Conservation (phyloP, 108 stramenopile species). For the Seminavis robusta region DNA sequence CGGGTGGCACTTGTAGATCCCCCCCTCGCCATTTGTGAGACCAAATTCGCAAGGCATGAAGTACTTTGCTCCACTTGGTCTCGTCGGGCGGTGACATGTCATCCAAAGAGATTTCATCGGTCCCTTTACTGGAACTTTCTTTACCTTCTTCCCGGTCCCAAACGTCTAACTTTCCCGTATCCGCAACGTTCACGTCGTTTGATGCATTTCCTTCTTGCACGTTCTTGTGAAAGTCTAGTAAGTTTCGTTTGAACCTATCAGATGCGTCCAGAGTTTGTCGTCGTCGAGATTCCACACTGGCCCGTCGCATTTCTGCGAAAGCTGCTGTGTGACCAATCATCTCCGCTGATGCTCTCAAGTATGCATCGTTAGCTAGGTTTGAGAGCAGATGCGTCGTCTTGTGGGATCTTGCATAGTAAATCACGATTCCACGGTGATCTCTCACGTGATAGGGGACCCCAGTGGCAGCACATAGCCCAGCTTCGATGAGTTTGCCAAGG, state of each 20-base stretch:
- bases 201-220: too few relatives aligned
- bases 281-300: conserved; percentile 5
- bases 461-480: conserved; percentile 20
- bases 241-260: too few relatives aligned
- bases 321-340: conserved; percentile 37
- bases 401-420: conserved; percentile 25
- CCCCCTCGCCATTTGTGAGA: conserved; percentile 8
- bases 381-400: conserved; percentile 12
- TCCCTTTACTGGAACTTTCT: neutral
- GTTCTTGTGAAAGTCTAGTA: too few relatives aligned
- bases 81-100: too few relatives aligned
- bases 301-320: conserved; percentile 7
- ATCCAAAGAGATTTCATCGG: neutral
- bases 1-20: conserved; percentile 27
- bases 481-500: conserved; percentile 7
- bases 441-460: conserved; percentile 11
- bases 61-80: neutral
- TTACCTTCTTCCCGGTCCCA: neutral
- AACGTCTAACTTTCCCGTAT: neutral
- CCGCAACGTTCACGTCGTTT: conserved; percentile 4
- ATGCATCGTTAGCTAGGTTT: conserved; percentile 11
- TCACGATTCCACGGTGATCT: conserved; percentile 30
- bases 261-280: too few relatives aligned
- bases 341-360: conserved; percentile 24
- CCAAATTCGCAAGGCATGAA: too few relatives aligned